Evolutionary conservation across 345 rosid species (phyloP), one percentile per base, ranked within the genome.

Genomic region (Camelina laxa): DNA sequence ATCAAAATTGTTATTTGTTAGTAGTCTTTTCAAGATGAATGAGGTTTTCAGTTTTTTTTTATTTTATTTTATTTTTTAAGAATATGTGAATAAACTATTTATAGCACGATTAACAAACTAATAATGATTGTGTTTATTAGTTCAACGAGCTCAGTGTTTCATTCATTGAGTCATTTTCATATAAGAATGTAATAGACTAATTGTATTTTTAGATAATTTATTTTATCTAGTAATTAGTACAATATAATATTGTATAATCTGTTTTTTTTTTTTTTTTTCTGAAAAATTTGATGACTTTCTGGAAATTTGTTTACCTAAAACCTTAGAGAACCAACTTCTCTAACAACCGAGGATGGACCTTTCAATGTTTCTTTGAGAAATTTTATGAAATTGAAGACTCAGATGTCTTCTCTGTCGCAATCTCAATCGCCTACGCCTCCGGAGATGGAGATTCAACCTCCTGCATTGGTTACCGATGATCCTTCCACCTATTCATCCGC

Each of bases 401-500:
- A 19, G 56, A 71, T 72, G 69, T 71, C 80, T 48, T 77, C 73
- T 65, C 22, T 50, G 73, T 77, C 80, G 70, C 77, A 60, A 60
- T 77, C 80, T 65, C 77, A 60, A 60, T 36, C 81, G 1, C 77
- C 59, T 6, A 3, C 74, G 1, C 15, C 78, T 7, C 38, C 78
- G 60, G 76, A 79, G 62, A 82, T 82, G 87, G 88, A 87, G 17
- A 35, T 58, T 9, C 85, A 86, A 41, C 75, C 81, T 8, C 71
- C 82, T 5, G 72, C 83, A 33, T 20, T 67, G 62, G n/a, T 64
- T 33, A 63, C 47, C 62, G 91, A 75, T 38, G 90, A 78, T 20
- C 87, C 83, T 24, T 48, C 80, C 6, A 27, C 66, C 9, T 67
- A 31, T 48, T 71, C 87, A 16, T 76, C 92, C 54, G 59, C 91